These are phyloP conservation scores for Colletotrichum zoysiae DNA, from an alignment of 2,329 filamentous ascomycete genomes.

Conservation along the genomic window DNA sequence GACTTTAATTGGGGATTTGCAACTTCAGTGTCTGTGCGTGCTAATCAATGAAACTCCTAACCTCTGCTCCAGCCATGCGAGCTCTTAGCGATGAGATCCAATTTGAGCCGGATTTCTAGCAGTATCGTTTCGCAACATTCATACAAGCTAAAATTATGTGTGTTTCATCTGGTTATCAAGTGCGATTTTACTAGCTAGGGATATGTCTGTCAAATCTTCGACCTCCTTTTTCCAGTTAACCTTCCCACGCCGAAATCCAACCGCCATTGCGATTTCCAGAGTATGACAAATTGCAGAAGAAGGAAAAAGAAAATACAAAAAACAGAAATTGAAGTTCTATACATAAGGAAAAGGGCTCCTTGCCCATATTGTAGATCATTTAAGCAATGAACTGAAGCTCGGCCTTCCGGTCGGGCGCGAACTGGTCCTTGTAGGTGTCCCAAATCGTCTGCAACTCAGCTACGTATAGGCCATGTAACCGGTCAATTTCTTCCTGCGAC, in stretches of 20 bases:
- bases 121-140: background rate
- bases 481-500: conserved; percentile 80
- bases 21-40: conserved; percentile 9
- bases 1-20: conserved; percentile 19
- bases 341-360: background rate
- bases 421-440: conserved; percentile 83
- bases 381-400: conserved; percentile 77
- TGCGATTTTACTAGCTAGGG: background rate
- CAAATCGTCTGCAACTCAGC: conserved; percentile 79
- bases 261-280: background rate
- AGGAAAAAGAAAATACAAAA: background rate
- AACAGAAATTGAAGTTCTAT: background rate
- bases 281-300: background rate
- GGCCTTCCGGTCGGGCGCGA: conserved; percentile 71
- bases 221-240: conserved; percentile 8
- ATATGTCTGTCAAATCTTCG: background rate
- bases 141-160: background rate
- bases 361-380: background rate
- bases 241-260: conserved; percentile 16
- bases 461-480: conserved; percentile 84
- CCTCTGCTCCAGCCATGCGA: background rate
- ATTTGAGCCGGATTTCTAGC: background rate
- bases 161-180: background rate
- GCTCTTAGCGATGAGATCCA: background rate
- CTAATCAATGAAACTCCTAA: background rate